These are phyloP conservation scores for Naganishia randhawae DNA, from an alignment of 768 basidiomycete genomes.

Conservation along the genomic window DNA sequence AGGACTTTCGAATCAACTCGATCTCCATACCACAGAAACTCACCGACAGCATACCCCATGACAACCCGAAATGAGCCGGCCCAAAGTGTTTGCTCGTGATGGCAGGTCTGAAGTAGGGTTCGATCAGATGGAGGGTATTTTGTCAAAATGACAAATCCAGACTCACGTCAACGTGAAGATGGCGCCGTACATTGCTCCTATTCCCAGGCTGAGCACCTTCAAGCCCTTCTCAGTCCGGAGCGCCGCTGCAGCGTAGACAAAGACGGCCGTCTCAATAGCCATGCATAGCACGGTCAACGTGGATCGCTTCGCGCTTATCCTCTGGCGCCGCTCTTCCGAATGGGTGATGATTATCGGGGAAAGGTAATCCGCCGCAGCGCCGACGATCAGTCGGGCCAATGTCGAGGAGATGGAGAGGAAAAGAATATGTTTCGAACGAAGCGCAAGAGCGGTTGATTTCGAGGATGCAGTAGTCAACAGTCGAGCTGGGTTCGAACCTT, in stretches of 20 bases:
- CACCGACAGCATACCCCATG: constrained; percentile 49
- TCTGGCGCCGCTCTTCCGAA: constrained; percentile 30
- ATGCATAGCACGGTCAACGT: constrained; percentile 41
- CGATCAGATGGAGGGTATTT: no score
- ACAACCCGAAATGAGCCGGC: constrained; percentile 47
- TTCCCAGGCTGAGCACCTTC: constrained; percentile 45
- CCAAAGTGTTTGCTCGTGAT: constrained; percentile 39
- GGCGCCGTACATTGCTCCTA: constrained; percentile 46
- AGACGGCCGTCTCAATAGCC: constrained; percentile 38
- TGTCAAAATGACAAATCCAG: no score
- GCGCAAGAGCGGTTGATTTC: constrained; percentile 31
- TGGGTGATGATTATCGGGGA: constrained; percentile 34
- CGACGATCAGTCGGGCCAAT: constrained; percentile 41
- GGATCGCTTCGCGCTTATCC: constrained; percentile 32
- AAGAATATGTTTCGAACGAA: constrained; percentile 48
- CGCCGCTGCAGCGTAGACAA: constrained; percentile 37
- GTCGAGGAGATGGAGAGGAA: constrained; percentile 46
- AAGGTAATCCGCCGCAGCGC: constrained; percentile 44
- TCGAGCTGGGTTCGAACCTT: constrained; percentile 16
- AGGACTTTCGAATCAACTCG: background rate
- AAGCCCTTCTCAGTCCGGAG: constrained; percentile 39
- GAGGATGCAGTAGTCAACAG: constrained; percentile 10
- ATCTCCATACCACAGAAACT: background rate
- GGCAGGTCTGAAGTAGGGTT: constrained; percentile 39
- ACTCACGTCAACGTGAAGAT: constrained; percentile 49